phyloP scores from a whole-genome alignment of 1,284 basidiomycete species.

The Malassezia globosa region DNA sequence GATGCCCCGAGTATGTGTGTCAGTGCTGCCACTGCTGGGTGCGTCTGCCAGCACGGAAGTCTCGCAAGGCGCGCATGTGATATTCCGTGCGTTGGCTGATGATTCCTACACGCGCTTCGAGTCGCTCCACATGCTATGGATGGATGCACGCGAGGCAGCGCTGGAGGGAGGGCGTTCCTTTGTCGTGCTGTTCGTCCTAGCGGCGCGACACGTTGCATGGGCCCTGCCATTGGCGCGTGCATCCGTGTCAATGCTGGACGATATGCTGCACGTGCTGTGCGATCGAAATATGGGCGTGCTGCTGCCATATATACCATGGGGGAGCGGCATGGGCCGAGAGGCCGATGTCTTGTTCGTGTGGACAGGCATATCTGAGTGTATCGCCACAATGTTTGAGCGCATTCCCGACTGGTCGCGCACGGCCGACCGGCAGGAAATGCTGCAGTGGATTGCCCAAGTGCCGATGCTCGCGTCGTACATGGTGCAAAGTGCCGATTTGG shows the following conservation, averaged over 20 bases:
- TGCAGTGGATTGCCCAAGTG: constrained; percentile 43
- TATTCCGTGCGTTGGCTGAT: background rate
- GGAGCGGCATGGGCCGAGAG: background rate
- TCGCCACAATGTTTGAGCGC: constrained; percentile 35
- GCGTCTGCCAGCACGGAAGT: background rate
- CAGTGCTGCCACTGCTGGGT: background rate
- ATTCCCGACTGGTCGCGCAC: constrained; percentile 36
- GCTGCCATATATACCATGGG: constrained; percentile 30
- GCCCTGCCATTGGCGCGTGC: constrained; percentile 24
- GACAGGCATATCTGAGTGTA: constrained; percentile 33
- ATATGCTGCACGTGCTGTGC: constrained; percentile 40
- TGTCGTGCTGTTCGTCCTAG: constrained; percentile 1
- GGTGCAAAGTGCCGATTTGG: constrained; percentile 29
- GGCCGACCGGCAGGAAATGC: constrained; percentile 29
- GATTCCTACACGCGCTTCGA: constrained; percentile 12
- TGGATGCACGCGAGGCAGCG: background rate
- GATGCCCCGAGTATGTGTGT: background rate
- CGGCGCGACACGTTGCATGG: background rate
- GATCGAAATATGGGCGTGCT: constrained; percentile 36
- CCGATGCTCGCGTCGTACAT: constrained; percentile 38
- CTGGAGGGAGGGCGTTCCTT: constrained; percentile 1
- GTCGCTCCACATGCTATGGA: constrained; percentile 7
- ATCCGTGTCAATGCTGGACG: constrained; percentile 36
- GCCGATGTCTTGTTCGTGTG: constrained; percentile 27
- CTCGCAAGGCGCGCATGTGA: background rate